Percentiles rank a stretch among this genome's conserved stretches.
Conservation (phyloP, 331 rosid genomes). For the Arachis monticola region DNA sequence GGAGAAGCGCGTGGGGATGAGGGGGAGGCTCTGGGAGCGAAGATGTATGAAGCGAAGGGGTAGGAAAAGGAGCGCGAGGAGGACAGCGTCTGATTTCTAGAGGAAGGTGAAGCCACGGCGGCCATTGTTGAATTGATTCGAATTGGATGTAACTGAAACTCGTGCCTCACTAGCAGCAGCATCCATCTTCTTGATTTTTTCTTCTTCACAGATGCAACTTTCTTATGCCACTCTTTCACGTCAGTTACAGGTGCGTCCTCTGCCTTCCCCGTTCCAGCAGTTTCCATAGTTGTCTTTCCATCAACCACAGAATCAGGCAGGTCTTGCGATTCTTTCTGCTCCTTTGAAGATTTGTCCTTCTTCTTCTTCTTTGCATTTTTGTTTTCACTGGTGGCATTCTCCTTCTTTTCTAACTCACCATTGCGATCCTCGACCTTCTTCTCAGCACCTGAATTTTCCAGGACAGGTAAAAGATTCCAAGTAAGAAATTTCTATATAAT, state of each 20-base stretch:
- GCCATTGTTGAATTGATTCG: too few relatives aligned
- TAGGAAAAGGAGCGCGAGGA: too few relatives aligned
- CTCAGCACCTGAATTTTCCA: conserved; percentile 41
- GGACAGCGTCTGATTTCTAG: too few relatives aligned
- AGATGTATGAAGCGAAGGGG: too few relatives aligned
- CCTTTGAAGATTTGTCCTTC: conserved; percentile 72
- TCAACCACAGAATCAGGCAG: conserved; percentile 46
- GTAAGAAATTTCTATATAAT: conserved; percentile 6
- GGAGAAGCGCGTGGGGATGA: too few relatives aligned
- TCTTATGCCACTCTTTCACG: conserved; percentile 75
- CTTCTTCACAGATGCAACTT: conserved; percentile 68
- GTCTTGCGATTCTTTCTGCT: conserved; percentile 62
- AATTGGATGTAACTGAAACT: too few relatives aligned
- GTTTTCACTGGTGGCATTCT: conserved; percentile 56
- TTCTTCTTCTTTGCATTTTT: conserved; percentile 73
- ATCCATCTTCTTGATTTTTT: conserved; percentile 53
- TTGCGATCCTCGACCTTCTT: conserved; percentile 41
- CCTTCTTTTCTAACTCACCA: conserved; percentile 62
- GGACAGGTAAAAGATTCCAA: background rate
- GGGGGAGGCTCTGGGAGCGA: too few relatives aligned
- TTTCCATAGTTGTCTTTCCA: conserved; percentile 42
- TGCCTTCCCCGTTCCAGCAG: conserved; percentile 46
- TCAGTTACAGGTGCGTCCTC: conserved; percentile 57
- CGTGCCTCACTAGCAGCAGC: conserved; percentile 47
- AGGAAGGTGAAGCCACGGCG: too few relatives aligned